Evolutionary conservation across 306 rosid species (phyloP).

Genomic region (Mimosa bimucronata): DNA sequence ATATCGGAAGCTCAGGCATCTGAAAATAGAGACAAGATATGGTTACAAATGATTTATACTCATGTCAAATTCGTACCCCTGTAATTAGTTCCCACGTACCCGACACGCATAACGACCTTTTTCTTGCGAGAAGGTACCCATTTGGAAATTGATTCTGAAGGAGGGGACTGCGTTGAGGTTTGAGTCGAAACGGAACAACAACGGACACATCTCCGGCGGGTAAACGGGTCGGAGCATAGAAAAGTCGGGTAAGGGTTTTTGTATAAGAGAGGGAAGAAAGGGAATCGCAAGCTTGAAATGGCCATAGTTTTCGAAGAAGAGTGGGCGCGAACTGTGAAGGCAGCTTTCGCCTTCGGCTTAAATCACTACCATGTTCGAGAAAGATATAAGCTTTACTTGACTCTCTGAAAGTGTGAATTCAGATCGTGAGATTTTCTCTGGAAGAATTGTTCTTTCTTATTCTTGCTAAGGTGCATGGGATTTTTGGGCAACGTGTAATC

Average conservation of each 20-base stretch:
- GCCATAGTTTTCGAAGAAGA: slow-evolving; percentile 43
- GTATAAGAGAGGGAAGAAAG: slow-evolving; percentile 42
- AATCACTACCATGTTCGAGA: neutral
- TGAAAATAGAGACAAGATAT: neutral
- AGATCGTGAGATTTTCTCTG: neutral
- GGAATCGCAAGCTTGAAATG: slow-evolving; percentile 49
- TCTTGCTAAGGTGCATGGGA: neutral
- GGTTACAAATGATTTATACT: neutral
- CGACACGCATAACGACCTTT: slow-evolving; percentile 82
- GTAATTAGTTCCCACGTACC: slow-evolving; percentile 83
- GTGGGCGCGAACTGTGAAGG: neutral
- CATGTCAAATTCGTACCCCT: slow-evolving; percentile 55
- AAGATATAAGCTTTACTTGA: neutral
- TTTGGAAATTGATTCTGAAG: slow-evolving; percentile 32
- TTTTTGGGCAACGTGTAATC: neutral
- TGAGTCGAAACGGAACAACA: slow-evolving; percentile 36
- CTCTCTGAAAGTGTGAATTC: neutral
- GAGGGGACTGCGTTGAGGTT: neutral
- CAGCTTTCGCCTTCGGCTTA: neutral
- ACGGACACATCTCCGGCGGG: slow-evolving; percentile 34
- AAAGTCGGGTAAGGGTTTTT: slow-evolving; percentile 36
- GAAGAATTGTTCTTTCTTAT: neutral
- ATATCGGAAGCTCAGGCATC: slow-evolving; percentile 19
- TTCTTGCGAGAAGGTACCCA: slow-evolving; percentile 80
- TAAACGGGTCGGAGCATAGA: slow-evolving; percentile 12